Base-by-base conservation (phyloP, 352 stramenopile genomes). In the Blastocystis sp. region DNA sequence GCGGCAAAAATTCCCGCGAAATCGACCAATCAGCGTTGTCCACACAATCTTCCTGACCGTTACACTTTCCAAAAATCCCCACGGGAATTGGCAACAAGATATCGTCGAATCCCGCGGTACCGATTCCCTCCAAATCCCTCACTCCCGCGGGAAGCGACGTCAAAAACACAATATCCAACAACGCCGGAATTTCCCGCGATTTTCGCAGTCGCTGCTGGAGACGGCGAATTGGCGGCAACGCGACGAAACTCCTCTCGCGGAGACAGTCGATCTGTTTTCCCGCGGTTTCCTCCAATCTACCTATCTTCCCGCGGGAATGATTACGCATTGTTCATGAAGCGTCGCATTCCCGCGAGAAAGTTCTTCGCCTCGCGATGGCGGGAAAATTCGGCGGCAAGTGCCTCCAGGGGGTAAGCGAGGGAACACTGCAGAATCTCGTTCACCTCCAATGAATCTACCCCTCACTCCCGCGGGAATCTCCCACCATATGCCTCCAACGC, bases 261-360 rank as follows among this genome's bases (percentile, higher is more conserved):
- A 81, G 61, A 42, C 69, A 81, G 14, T 81, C 69, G 53, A 81
- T 63, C 29, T 63, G 16, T 42, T 81, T 81, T 61, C 42, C 40
- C 21, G 36, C 14, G 7, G 69, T 21, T 42, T 81, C 69, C 53
- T 72, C 42, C 9, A 42, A 36, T 64, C 34, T 57, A 57, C 6
- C 8, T 42, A 75, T 11, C 3, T 9, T n/a, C 27, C n/a, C 27
- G 61, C 4, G 14, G 6, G 9, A 64, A 1, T 29, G 11, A 21
- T 40, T 64, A 81, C 69, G 21, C 51, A 16, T 81, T 34, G 29
- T 64, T 63, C 1, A 44, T 40, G 36, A 81, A 81, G 8, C 4
- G 14, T 38, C 44, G 61, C 53, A 81, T 38, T 29, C 63, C 8
- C 29, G 44, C 29, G 18, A 18, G 63, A 6, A 65, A 32, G 8